Percentiles rank a stretch among this genome's conserved stretches.
These are phyloP conservation scores for Nitzschia sp. DNA, from an alignment of 108 stramenopile genomes.

Conservation along the genomic window DNA sequence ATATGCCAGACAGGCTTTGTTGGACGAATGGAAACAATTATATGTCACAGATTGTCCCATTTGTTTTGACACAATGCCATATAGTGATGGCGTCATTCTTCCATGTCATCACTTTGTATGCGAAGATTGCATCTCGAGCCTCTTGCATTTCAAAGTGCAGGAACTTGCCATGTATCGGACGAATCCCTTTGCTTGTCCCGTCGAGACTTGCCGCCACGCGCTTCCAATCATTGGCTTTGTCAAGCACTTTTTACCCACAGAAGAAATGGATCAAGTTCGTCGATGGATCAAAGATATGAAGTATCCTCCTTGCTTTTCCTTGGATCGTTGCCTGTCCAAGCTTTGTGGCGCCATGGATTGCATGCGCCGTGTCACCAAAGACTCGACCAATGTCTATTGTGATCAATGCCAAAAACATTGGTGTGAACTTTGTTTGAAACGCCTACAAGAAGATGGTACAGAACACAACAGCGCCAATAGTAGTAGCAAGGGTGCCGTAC, in stretches of 20 bases:
- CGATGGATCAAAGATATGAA: conserved; percentile 41
- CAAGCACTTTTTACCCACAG: conserved; percentile 22
- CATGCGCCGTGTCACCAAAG: conserved; percentile 4
- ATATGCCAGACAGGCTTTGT: conserved; percentile 28
- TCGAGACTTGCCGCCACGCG: conserved; percentile 28
- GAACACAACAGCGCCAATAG: conserved; percentile 1
- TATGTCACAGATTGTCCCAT: conserved; percentile 40
- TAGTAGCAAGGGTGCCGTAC: background rate
- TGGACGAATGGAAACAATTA: conserved; percentile 36
- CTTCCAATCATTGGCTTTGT: conserved; percentile 30
- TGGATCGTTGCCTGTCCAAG: conserved; percentile 32
- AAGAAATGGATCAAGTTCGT: conserved; percentile 26
- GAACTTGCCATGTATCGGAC: conserved; percentile 29
- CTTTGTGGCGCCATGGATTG: conserved; percentile 13
- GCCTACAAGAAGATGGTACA: conserved; percentile 13
- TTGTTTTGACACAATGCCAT: conserved; percentile 37
- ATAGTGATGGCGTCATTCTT: conserved; percentile 24
- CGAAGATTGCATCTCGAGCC: conserved; percentile 34
- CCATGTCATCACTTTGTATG: conserved; percentile 46
- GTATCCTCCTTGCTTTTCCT: conserved; percentile 33
- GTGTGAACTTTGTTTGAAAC: conserved; percentile 49
- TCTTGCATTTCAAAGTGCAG: conserved; percentile 30
- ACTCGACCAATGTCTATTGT: conserved; percentile 24
- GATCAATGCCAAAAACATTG: conserved; percentile 36
- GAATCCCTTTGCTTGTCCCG: conserved; percentile 55